Conservation (phyloP, 2,329 filamentous ascomycete genomes). For the Hymenoscyphus fructigenus region DNA sequence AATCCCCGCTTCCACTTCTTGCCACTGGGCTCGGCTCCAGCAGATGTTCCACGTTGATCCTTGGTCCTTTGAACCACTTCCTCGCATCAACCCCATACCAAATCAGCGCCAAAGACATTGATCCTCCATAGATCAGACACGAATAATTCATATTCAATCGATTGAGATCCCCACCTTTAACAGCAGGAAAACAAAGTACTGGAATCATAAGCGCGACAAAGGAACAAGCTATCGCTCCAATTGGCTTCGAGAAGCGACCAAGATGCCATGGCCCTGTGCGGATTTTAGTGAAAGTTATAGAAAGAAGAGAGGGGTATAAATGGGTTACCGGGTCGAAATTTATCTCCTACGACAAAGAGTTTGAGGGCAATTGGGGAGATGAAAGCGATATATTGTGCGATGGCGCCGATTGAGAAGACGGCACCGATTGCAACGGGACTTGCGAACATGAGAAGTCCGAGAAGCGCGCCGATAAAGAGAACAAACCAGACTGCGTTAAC, state of each 20-base stretch:
- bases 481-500: slow-evolving; percentile 73
- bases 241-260: slow-evolving; percentile 55
- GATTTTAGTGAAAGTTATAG: neutral
- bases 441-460: slow-evolving; percentile 64
- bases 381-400: slow-evolving; percentile 64
- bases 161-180: slow-evolving; percentile 54
- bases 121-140: slow-evolving; percentile 62
- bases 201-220: slow-evolving; percentile 69
- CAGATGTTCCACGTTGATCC: slow-evolving; percentile 57
- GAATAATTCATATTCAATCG: slow-evolving; percentile 65
- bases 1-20: neutral
- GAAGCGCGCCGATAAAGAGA: slow-evolving; percentile 55
- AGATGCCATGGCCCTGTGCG: slow-evolving; percentile 61
- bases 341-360: slow-evolving; percentile 58
- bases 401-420: slow-evolving; percentile 68
- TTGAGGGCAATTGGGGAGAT: slow-evolving; percentile 58
- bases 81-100: slow-evolving; percentile 65
- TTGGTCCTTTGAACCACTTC: slow-evolving; percentile 70
- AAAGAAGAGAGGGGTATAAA: neutral
- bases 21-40: neutral
- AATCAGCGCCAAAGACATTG: slow-evolving; percentile 56
- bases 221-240: slow-evolving; percentile 54
- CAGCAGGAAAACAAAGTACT: slow-evolving; percentile 63
- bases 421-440: slow-evolving; percentile 63
- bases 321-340: slow-evolving; percentile 58